These are phyloP conservation scores for Musa beccarii DNA, from an alignment of 176 grass and related monocot genomes.

Conservation along the genomic window DNA sequence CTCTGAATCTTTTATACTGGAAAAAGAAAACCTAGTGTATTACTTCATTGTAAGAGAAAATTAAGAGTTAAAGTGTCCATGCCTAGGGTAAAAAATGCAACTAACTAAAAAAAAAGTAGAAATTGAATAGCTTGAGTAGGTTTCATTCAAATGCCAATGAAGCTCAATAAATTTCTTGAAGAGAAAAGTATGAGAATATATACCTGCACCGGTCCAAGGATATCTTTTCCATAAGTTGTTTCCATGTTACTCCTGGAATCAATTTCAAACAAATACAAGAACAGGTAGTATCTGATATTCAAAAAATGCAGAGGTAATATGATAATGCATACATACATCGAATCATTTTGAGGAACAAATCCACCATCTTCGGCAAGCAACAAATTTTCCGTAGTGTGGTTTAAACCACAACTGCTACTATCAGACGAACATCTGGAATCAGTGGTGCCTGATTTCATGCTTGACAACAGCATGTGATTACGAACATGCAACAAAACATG, in stretches of 20 bases:
- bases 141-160: background rate
- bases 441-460: conserved; percentile 17
- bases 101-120: too few relatives aligned
- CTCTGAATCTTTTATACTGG: too few relatives aligned
- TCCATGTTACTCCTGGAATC: conserved; percentile 30
- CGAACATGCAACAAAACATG: conserved; percentile 40
- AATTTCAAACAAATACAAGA: conserved; percentile 1
- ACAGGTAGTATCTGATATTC: conserved; percentile 4
- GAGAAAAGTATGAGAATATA: background rate
- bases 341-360: conserved; percentile 25
- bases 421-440: conserved; percentile 11
- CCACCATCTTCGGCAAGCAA: conserved; percentile 17
- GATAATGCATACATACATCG: conserved; percentile 15
- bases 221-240: conserved; percentile 20
- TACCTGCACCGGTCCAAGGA: conserved; percentile 36
- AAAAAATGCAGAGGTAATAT: conserved; percentile 2
- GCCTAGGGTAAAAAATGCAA: too few relatives aligned
- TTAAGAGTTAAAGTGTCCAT: too few relatives aligned
- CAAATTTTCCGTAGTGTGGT: background rate
- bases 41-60: too few relatives aligned
- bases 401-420: background rate
- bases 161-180: background rate
- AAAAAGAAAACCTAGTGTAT: too few relatives aligned
- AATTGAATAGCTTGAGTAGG: background rate
- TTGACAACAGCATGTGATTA: conserved; percentile 24